phyloP scores from a whole-genome alignment of 306 rosid genomes.

The Begonia peltatifolia region DNA sequence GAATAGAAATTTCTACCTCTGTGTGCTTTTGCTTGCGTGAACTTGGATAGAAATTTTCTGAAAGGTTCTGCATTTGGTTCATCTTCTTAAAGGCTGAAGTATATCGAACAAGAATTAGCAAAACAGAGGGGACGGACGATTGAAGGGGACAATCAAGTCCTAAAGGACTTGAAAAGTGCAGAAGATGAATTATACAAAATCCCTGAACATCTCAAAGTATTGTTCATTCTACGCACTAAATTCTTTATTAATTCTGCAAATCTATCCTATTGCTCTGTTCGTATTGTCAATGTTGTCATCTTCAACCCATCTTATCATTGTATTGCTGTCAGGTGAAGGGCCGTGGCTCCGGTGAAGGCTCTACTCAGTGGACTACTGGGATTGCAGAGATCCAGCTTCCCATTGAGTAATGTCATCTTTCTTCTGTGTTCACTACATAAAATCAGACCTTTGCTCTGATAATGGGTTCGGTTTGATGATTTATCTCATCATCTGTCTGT shows the following conservation, averaged over 20 bases:
- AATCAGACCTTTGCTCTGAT: no score
- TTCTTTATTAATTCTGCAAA: no score
- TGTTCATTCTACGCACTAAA: no score
- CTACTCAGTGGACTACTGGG: constrained; percentile 99
- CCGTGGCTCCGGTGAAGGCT: constrained; percentile 89
- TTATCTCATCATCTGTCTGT: no score
- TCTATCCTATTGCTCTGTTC: no score
- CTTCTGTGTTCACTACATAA: not conserved
- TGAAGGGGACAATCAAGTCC: constrained; percentile 48
- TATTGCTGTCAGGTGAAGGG: constrained; percentile 51
- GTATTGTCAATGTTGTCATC: not conserved
- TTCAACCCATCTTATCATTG: not conserved
- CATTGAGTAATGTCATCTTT: constrained; percentile 56
- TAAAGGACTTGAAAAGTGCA: constrained; percentile 76
- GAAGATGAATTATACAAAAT: constrained; percentile 89
- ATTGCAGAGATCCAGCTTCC: constrained; percentile 98
- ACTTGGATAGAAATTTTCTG: not conserved
- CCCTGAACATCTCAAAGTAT: constrained; percentile 94
- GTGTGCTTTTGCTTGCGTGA: not conserved
- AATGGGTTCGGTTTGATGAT: no score
- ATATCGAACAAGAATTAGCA: constrained; percentile 76
- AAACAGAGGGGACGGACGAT: constrained; percentile 72
- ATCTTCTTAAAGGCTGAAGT: constrained; percentile 36
- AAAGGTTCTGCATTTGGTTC: constrained; percentile 2
- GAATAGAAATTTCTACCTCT: not conserved